A percentile compares a stretch with the other conserved stretches of the same genome.
Conservation (phyloP, 352 stramenopile genomes). For the Phytophthora ohioensis region DNA sequence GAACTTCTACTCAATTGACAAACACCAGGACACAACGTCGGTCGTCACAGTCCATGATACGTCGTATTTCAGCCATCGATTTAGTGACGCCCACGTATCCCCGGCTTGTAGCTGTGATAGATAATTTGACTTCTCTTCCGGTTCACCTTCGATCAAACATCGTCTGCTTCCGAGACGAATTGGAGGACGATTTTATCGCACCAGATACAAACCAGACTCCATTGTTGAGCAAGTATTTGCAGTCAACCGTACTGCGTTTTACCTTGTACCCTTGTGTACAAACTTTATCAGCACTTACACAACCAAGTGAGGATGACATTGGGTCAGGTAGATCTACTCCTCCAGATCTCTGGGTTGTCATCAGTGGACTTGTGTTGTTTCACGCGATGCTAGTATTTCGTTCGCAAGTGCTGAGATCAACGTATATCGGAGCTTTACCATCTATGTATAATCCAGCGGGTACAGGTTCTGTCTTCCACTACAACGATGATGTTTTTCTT, state of each 20-base stretch:
- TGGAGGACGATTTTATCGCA: background rate
- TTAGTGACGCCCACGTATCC: conserved; percentile 43
- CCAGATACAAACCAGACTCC: background rate
- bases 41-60: conserved; percentile 32
- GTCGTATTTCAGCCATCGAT: conserved; percentile 34
- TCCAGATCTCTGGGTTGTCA: conserved; percentile 31
- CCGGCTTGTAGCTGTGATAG: conserved; percentile 39
- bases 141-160: conserved; percentile 38
- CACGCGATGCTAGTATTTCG: conserved; percentile 47
- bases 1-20: background rate
- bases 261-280: conserved; percentile 37
- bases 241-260: conserved; percentile 51
- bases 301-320: conserved; percentile 24
- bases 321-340: background rate
- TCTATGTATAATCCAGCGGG: conserved; percentile 1
- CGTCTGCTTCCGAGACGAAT: conserved; percentile 42
- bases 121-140: conserved; percentile 28
- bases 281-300: conserved; percentile 24
- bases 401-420: conserved; percentile 10
- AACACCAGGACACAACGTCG: conserved; percentile 6
- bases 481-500: conserved; percentile 31
- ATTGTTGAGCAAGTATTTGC: conserved; percentile 52
- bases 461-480: conserved; percentile 13
- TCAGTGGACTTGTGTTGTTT: conserved; percentile 56
- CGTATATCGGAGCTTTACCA: conserved; percentile 18